Evolutionary conservation across 108 stramenopile species (phyloP).

Genomic region (Skeletonema tropicum): DNA sequence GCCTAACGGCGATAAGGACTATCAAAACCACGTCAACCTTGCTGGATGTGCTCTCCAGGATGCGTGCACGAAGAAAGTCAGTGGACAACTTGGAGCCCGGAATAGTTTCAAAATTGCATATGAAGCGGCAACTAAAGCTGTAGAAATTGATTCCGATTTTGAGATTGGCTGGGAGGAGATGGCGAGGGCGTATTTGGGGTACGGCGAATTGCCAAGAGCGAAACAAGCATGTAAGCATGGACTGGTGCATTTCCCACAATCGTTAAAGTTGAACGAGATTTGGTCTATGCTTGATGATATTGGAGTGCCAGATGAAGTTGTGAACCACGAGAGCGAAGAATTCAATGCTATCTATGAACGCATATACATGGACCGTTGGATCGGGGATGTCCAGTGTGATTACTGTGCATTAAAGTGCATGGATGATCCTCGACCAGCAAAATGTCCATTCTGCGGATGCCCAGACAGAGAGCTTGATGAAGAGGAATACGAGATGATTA

Average conservation of each 20-base stretch:
- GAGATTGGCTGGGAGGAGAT: neutral
- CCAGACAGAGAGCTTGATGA: conserved; percentile 15
- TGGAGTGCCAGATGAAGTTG: neutral
- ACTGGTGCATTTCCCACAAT: neutral
- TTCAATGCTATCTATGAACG: neutral
- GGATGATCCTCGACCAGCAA: conserved; percentile 4
- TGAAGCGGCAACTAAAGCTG: neutral
- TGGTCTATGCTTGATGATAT: neutral
- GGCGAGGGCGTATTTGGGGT: conserved; percentile 2
- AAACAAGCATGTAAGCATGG: neutral
- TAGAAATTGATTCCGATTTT: neutral
- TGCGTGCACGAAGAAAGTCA: neutral
- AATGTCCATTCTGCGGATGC: conserved; percentile 15
- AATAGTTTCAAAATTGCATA: conserved; percentile 1
- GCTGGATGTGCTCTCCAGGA: neutral
- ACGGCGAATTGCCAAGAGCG: neutral
- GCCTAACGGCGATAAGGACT: neutral
- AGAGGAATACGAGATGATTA: neutral
- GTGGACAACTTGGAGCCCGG: neutral
- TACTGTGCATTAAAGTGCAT: conserved; percentile 5
- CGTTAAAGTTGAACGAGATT: neutral
- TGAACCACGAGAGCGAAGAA: conserved; percentile 6
- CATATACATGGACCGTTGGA: conserved; percentile 2
- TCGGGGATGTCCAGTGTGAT: neutral
- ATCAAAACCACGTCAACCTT: neutral